Base-by-base conservation (phyloP, 148 eudicot species). In the Diospyros kaki region DNA sequence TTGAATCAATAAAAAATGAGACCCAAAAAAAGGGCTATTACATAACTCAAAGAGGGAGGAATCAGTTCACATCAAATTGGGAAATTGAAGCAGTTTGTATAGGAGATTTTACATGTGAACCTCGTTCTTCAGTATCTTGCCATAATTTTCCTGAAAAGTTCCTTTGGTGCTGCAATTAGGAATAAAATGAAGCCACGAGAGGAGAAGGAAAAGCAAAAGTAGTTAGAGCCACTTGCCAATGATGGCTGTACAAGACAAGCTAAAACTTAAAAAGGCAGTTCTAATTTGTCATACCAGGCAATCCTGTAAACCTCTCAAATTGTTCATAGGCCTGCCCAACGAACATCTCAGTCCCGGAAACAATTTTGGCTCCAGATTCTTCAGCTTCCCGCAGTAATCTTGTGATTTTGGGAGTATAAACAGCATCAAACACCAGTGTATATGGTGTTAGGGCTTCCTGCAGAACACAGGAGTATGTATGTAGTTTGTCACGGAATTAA, bases 321-420 rank as follows among this genome's bases (percentile, higher is more conserved):
- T 95, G 98, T 79, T 89, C 96, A 75, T 85, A 90, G 58, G 98
- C 98, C 79, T 95, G 98, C 46, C 93, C 96, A 51, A 90, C 84
- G 68, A 95, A 89, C 98, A 95, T 95, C 77, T 95, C 97, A 73
- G 88, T 78, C 58, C 98, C 98, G 17, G 83, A 64, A 58, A 95
- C 94, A 43, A 82, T 81, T 68, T 71, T 77, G 48, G 90, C 92
- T 65, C 97, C 98, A 44, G 76, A 60, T 79, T 89, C 87, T 73
- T 84, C 85, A 17, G 98, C 94, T 88, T 95, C 98, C 38, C 79
- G 84, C 72, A 95, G 64, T 12, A 95, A 81, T 79, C 96, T 85
- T 54, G 98, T 95, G 61, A 89, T 89, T 84, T 88, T 95, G 9
- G 98, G 98, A 39, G 94, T 84, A 80, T 95, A 95, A 52, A 95